Evolutionary conservation across 2,329 filamentous ascomycete genomes (phyloP).

Genomic region (Pestalotiopsis sp.): DNA sequence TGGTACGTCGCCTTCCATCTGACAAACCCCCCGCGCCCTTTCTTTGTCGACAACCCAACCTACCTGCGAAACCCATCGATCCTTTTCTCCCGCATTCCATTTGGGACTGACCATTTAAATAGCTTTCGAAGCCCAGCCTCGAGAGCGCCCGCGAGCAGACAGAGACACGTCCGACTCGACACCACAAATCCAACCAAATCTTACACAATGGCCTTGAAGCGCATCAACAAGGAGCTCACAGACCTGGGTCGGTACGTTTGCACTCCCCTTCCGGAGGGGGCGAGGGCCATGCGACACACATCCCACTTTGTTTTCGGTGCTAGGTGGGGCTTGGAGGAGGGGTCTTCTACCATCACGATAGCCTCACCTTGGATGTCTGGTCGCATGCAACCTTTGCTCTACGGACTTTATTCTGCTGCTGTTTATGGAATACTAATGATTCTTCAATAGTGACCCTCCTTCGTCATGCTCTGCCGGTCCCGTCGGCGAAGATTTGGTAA

Average conservation of each 20-base stretch:
- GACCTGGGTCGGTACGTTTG: constrained; percentile 80
- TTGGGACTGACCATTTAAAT: constrained; percentile 29
- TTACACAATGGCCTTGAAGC: constrained; percentile 81
- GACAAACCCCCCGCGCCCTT: not conserved
- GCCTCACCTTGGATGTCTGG: not conserved
- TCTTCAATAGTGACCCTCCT: constrained; percentile 78
- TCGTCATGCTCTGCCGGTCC: constrained; percentile 98
- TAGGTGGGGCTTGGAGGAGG: constrained; percentile 33
- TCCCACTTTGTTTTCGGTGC: constrained; percentile 22
- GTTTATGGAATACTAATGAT: constrained; percentile 30
- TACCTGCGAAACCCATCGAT: constrained; percentile 14
- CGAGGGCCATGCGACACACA: constrained; percentile 16
- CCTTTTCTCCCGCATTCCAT: constrained; percentile 28
- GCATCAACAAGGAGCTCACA: constrained; percentile 92
- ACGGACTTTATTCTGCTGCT: constrained; percentile 18
- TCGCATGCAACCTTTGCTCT: not conserved
- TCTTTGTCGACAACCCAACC: not conserved
- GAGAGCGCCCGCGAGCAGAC: constrained; percentile 19
- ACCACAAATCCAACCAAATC: constrained; percentile 16
- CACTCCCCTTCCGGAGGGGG: constrained; percentile 16
- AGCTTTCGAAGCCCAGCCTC: constrained; percentile 24
- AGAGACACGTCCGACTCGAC: constrained; percentile 13
- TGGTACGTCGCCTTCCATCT: not conserved
- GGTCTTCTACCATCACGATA: constrained; percentile 16
- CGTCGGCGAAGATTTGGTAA: constrained; percentile 95